phyloP scores from a whole-genome alignment of 2,329 filamentous ascomycete species.

The Cucurbitaria berberidis region DNA sequence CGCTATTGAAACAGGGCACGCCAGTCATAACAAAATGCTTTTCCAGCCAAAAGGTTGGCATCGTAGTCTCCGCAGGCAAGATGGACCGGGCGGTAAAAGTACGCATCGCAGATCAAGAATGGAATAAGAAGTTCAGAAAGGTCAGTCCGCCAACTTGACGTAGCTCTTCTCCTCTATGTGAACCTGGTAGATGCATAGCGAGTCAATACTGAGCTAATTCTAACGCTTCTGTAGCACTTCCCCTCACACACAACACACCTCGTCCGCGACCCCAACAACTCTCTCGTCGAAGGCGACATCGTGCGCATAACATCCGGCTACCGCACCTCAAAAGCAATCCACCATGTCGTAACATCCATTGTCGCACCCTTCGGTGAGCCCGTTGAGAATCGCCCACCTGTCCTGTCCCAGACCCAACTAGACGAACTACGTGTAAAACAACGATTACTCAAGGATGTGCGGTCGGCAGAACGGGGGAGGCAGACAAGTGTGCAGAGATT shows the following conservation, averaged over 20 bases:
- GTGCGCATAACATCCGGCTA: conserved; percentile 72
- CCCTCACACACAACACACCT: conserved; percentile 69
- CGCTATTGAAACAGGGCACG: conserved; percentile 22
- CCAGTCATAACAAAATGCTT: conserved; percentile 36
- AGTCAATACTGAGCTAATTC: too few species aligned
- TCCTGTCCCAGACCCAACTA: conserved; percentile 70
- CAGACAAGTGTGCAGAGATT: conserved; percentile 35
- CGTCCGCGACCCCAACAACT: conserved; percentile 79
- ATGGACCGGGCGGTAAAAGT: conserved; percentile 84
- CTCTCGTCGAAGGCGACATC: conserved; percentile 75
- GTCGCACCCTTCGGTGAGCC: conserved; percentile 72
- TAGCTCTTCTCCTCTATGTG: not conserved
- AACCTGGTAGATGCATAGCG: too few species aligned
- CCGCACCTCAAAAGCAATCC: conserved; percentile 70
- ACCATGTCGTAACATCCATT: conserved; percentile 76
- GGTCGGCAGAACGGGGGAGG: conserved; percentile 51
- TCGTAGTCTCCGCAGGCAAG: conserved; percentile 77
- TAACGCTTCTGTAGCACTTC: conserved; percentile 61
- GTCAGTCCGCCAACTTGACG: conserved; percentile 50
- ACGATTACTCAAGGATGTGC: conserved; percentile 63
- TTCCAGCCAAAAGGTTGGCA: conserved; percentile 56
- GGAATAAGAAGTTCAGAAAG: conserved; percentile 76
- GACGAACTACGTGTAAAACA: conserved; percentile 61
- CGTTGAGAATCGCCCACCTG: conserved; percentile 67
- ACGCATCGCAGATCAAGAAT: conserved; percentile 71